Percentiles rank a stretch among this genome's conserved stretches.
phyloP scores from a whole-genome alignment of 768 basidiomycete genomes.

The Termitomyces sp. region DNA sequence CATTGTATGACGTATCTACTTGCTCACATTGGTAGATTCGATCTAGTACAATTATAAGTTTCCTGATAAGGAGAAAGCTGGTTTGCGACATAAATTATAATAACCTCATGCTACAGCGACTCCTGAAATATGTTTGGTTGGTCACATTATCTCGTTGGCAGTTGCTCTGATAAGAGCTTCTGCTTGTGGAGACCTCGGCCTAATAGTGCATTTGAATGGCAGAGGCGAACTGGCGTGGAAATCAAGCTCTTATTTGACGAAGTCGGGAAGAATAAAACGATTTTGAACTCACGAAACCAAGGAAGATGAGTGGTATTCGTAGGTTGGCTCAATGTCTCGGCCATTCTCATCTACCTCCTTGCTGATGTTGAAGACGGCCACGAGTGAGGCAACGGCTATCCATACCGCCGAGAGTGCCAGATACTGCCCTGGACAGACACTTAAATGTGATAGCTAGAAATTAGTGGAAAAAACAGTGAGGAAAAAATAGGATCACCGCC shows the following conservation, averaged over 20 bases:
- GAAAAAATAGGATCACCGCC: not conserved
- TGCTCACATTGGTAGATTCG: too few relatives aligned
- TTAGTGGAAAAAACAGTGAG: not conserved
- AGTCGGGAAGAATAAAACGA: not conserved
- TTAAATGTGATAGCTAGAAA: not conserved
- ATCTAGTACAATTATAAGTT: too few relatives aligned
- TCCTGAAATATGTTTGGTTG: not conserved
- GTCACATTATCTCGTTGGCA: not conserved
- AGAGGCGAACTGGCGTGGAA: not conserved
- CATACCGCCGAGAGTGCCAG: constrained; percentile 26
- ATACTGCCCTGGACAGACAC: constrained; percentile 28
- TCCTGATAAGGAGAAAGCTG: too few relatives aligned
- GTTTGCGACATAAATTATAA: too few relatives aligned
- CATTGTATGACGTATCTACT: too few relatives aligned
- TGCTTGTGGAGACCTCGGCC: constrained; percentile 4
- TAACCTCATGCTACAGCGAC: too few relatives aligned
- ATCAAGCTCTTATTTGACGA: not conserved
- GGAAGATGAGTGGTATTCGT: constrained; percentile 1
- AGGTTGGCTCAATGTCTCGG: constrained; percentile 7
- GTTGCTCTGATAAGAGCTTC: constrained; percentile 1
- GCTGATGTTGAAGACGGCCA: constrained; percentile 24
- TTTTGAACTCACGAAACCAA: not conserved
- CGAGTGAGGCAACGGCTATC: constrained; percentile 23
- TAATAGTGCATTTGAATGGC: constrained; percentile 8
- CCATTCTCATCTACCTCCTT: constrained; percentile 17